Percentiles rank a stretch among this genome's conserved stretches.
phyloP scores from a whole-genome alignment of 2,329 filamentous ascomycete species.

The Fusarium longipes region DNA sequence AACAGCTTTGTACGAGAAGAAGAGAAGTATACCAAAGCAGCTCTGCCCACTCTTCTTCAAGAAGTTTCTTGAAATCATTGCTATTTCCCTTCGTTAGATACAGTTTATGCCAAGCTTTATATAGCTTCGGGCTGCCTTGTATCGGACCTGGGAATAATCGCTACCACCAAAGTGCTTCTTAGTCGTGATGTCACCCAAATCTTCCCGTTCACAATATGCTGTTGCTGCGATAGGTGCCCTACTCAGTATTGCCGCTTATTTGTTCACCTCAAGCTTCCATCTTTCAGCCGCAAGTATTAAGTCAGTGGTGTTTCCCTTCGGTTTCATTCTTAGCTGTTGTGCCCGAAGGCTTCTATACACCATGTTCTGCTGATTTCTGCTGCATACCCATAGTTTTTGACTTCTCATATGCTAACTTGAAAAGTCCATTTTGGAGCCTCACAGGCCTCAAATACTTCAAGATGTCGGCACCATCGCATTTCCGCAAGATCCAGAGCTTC shows the following conservation, averaged over 20 bases:
- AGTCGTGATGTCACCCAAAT: conserved; percentile 27
- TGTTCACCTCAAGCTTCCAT: not conserved
- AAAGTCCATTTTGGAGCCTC: conserved; percentile 39
- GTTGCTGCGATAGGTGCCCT: conserved; percentile 41
- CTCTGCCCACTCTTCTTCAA: not conserved
- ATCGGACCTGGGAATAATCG: conserved; percentile 1
- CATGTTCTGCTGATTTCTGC: not conserved
- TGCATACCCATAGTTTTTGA: not conserved
- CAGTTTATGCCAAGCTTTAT: not conserved
- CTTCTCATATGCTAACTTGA: conserved; percentile 26
- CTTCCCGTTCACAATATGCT: conserved; percentile 14
- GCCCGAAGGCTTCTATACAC: not conserved
- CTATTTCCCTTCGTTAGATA: not conserved
- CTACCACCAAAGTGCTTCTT: conserved; percentile 4
- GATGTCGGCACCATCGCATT: conserved; percentile 72
- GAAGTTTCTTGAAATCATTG: not conserved
- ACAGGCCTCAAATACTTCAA: conserved; percentile 33
- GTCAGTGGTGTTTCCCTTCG: conserved; percentile 26
- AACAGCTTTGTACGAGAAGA: conserved; percentile 26
- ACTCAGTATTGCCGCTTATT: conserved; percentile 35
- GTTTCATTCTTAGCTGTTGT: not conserved
- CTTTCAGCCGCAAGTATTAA: conserved; percentile 7
- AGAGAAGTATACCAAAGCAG: conserved; percentile 24
- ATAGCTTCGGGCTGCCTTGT: conserved; percentile 2
- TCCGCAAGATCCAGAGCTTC: conserved; percentile 88